Evolutionary conservation across 2,329 filamentous ascomycete species (phyloP).

Genomic region (Septoria linicola): DNA sequence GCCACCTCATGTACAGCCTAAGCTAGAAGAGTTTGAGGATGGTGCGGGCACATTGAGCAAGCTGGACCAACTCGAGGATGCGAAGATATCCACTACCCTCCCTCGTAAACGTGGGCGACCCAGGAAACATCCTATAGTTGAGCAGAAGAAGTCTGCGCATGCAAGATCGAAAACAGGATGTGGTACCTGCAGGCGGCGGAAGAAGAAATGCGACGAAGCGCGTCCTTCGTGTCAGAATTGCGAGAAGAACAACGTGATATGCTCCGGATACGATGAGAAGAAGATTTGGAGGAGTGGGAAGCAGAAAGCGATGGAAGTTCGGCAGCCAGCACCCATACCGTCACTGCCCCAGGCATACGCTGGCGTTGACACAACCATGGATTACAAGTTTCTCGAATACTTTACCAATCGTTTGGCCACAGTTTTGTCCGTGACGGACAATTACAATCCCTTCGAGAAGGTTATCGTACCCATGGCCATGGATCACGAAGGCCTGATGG

Average conservation of each 20-base stretch:
- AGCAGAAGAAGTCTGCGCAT: constrained; percentile 70
- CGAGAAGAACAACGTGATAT: constrained; percentile 88
- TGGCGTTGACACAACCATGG: constrained; percentile 76
- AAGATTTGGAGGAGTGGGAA: constrained; percentile 84
- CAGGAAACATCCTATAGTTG: constrained; percentile 70
- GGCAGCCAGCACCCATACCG: constrained; percentile 21
- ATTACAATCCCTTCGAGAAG: constrained; percentile 81
- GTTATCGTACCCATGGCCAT: constrained; percentile 80
- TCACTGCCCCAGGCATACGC: constrained; percentile 65
- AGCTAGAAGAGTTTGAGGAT: constrained; percentile 56
- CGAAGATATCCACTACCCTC: constrained; percentile 38
- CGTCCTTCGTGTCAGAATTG: constrained; percentile 68
- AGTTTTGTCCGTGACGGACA: constrained; percentile 76
- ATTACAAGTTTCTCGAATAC: constrained; percentile 78
- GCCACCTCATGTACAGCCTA: constrained; percentile 41
- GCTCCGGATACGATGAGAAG: constrained; percentile 85
- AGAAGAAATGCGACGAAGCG: constrained; percentile 60
- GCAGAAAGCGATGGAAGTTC: constrained; percentile 53
- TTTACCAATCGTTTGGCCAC: constrained; percentile 77
- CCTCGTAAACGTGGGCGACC: constrained; percentile 66
- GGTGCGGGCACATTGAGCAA: constrained; percentile 41
- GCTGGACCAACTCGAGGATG: constrained; percentile 36
- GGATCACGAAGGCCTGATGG: constrained; percentile 79
- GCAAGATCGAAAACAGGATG: constrained; percentile 62
- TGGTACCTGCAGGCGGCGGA: constrained; percentile 59